A percentile compares a stretch with the other conserved stretches of the same genome.
Evolutionary conservation across 768 basidiomycete genomes (phyloP).

Genomic region (Trametes meyenii): DNA sequence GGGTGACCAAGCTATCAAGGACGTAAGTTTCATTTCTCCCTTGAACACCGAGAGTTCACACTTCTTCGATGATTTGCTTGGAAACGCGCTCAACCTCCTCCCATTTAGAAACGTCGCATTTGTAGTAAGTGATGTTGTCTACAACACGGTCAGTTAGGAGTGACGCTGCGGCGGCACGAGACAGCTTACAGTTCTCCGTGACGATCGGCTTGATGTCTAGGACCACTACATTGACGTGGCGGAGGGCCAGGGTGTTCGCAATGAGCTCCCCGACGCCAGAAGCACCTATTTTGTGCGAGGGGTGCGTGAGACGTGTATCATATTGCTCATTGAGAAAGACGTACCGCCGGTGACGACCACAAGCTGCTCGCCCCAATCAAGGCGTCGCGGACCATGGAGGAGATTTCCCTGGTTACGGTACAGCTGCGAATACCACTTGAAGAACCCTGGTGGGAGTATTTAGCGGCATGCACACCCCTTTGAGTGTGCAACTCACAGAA

Average conservation of each 20-base stretch:
- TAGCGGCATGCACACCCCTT: not conserved
- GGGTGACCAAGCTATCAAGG: slow-evolving; percentile 74
- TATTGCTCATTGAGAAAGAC: slow-evolving; percentile 23
- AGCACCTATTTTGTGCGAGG: slow-evolving; percentile 55
- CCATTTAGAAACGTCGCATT: slow-evolving; percentile 91
- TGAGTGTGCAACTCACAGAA: slow-evolving; percentile 60
- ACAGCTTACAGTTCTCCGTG: slow-evolving; percentile 69
- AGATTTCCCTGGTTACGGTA: slow-evolving; percentile 76
- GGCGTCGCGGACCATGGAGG: slow-evolving; percentile 56
- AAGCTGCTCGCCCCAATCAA: slow-evolving; percentile 90
- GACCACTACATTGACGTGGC: slow-evolving; percentile 82
- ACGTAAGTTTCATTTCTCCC: not conserved
- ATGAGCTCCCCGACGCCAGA: slow-evolving; percentile 89
- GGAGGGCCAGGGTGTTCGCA: slow-evolving; percentile 82
- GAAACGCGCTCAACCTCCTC: slow-evolving; percentile 80
- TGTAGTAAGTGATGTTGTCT: slow-evolving; percentile 85
- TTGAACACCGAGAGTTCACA: slow-evolving; percentile 33
- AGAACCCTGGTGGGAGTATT: slow-evolving; percentile 50
- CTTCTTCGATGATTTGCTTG: slow-evolving; percentile 77
- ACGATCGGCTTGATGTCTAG: slow-evolving; percentile 80
- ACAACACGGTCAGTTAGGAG: not conserved
- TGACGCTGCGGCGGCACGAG: not conserved
- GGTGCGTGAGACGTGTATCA: not conserved
- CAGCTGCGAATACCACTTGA: slow-evolving; percentile 69
- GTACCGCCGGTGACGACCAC: slow-evolving; percentile 90